Percentiles rank a stretch among this genome's conserved stretches.
phyloP scores from a whole-genome alignment of 768 basidiomycete genomes.

The Pleurotus sapidus region DNA sequence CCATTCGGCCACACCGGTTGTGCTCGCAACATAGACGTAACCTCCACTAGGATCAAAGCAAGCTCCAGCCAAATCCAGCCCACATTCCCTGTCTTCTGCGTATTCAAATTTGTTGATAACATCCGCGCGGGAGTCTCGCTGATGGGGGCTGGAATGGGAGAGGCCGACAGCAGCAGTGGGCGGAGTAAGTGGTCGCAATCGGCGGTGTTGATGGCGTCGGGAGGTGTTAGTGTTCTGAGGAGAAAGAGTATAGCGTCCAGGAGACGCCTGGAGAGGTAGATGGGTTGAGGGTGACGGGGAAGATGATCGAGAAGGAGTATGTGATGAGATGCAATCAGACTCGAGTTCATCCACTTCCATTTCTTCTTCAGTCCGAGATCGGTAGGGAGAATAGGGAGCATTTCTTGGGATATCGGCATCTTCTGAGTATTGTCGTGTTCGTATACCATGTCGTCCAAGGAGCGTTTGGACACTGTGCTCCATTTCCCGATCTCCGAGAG shows the following conservation, averaged over 20 bases:
- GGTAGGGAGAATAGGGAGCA: not conserved
- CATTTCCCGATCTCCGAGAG: conserved; percentile 49
- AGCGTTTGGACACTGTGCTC: conserved; percentile 59
- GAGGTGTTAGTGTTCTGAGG: conserved; percentile 5
- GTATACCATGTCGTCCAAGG: conserved; percentile 46
- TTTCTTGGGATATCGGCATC: not conserved
- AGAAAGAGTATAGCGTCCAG: conserved; percentile 9
- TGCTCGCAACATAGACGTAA: conserved; percentile 66
- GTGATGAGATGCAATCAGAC: conserved; percentile 52
- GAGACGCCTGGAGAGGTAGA: conserved; percentile 11
- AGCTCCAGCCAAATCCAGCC: conserved; percentile 63
- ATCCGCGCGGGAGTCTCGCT: conserved; percentile 10
- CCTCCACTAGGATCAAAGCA: conserved; percentile 73
- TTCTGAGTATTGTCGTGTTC: conserved; percentile 26
- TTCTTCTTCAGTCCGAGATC: conserved; percentile 24
- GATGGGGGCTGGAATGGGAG: not conserved
- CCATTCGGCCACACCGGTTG: conserved; percentile 74
- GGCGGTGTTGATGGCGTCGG: not conserved
- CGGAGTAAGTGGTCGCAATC: not conserved
- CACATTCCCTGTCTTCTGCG: conserved; percentile 14
- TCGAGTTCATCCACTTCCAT: conserved; percentile 54
- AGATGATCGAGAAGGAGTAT: conserved; percentile 27
- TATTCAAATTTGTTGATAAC: not conserved
- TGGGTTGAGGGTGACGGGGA: conserved; percentile 42
- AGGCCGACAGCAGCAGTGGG: not conserved